Conservation (phyloP, 2,329 filamentous ascomycete genomes). For the Sporothrix mexicana region DNA sequence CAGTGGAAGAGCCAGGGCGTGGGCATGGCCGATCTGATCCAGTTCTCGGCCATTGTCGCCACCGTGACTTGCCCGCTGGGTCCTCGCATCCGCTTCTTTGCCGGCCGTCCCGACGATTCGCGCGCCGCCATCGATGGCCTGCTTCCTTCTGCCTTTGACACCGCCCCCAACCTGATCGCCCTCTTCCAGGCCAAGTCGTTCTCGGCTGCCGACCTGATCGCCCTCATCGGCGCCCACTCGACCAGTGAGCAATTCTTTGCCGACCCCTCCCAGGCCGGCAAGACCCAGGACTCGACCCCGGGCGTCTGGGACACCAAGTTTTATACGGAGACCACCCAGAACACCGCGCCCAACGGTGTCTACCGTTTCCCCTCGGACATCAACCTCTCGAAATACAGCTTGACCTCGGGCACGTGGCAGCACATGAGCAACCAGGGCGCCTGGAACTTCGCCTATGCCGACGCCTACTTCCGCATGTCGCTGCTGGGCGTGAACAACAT, state of each 20-base stretch:
- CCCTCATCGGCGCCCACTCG: slow-evolving; percentile 61
- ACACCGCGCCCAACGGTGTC: slow-evolving; percentile 43
- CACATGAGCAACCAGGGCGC: slow-evolving; percentile 45
- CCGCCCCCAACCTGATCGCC: slow-evolving; percentile 51
- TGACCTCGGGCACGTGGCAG: slow-evolving; percentile 48
- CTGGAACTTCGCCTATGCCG: slow-evolving; percentile 58
- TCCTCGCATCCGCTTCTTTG: slow-evolving; percentile 54
- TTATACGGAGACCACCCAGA: slow-evolving; percentile 50
- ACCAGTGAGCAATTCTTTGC: slow-evolving; percentile 55
- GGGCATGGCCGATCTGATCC: slow-evolving; percentile 50
- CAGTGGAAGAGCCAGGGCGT: slow-evolving; percentile 54
- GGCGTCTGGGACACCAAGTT: slow-evolving; percentile 58
- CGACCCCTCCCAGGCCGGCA: slow-evolving; percentile 47
- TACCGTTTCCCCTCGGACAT: slow-evolving; percentile 52
- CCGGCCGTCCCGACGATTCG: slow-evolving; percentile 38
- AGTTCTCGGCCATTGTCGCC: slow-evolving; percentile 51
- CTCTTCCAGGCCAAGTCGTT: slow-evolving; percentile 60
- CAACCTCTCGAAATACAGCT: slow-evolving; percentile 47
- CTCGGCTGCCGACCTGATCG: slow-evolving; percentile 55
- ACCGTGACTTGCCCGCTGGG: slow-evolving; percentile 58
- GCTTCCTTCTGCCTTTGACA: slow-evolving; percentile 51
- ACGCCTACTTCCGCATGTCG: slow-evolving; percentile 60
- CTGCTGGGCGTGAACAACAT: slow-evolving; percentile 63
- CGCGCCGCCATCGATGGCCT: slow-evolving; percentile 43
- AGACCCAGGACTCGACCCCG: slow-evolving; percentile 55